These are phyloP conservation scores for Isoetes engelmannii DNA, from an alignment of 83 land plant genomes.

Conservation along the genomic window DNA sequence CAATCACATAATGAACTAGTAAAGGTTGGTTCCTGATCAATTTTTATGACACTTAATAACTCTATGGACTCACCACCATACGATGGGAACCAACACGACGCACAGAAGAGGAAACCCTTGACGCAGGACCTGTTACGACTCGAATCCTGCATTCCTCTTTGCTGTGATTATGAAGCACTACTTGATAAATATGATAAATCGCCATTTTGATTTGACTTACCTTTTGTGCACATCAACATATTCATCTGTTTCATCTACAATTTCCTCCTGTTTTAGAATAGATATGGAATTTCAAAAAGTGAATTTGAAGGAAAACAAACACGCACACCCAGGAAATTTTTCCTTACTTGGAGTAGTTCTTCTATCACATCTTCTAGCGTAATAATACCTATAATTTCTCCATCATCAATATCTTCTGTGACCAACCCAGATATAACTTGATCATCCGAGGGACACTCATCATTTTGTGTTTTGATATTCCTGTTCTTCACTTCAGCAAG, in stretches of 20 bases:
- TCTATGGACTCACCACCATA: constrained; percentile 1
- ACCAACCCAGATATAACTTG: too few relatives aligned
- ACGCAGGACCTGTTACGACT: constrained; percentile 21
- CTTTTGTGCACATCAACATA: constrained; percentile 89
- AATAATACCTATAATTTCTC: constrained; percentile 93
- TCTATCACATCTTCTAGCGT: constrained; percentile 98
- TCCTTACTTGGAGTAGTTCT: constrained; percentile 82
- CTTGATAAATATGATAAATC: background rate
- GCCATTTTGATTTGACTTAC: constrained; percentile 23
- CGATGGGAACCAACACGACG: constrained; percentile 19
- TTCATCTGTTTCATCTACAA: constrained; percentile 94
- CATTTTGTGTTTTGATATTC: too few relatives aligned
- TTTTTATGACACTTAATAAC: background rate
- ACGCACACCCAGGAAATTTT: too few relatives aligned
- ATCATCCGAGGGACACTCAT: too few relatives aligned
- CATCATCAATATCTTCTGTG: constrained; percentile 70
- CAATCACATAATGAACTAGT: background rate
- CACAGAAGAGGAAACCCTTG: constrained; percentile 17
- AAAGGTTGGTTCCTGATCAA: background rate
- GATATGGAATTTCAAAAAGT: background rate
- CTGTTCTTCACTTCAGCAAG: too few relatives aligned
- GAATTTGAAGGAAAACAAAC: too few relatives aligned
- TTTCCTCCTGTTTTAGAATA: constrained; percentile 67
- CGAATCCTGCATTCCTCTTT: constrained; percentile 19
- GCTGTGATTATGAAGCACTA: background rate